phyloP scores from a whole-genome alignment of 2,329 filamentous ascomycete genomes.

The Dactylonectria macrodidyma region DNA sequence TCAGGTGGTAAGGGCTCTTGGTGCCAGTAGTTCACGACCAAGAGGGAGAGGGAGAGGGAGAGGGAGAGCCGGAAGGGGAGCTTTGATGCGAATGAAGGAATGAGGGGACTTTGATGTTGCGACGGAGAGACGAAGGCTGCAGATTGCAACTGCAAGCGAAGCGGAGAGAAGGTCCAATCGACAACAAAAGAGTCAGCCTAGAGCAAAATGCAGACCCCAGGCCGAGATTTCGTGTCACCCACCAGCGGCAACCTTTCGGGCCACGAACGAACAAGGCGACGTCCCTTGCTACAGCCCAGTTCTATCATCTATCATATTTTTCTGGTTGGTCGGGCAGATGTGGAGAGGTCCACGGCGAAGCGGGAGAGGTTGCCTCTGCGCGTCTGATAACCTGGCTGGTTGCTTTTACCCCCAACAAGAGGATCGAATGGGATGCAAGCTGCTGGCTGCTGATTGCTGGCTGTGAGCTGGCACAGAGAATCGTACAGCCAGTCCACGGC shows the following conservation, averaged over 20 bases:
- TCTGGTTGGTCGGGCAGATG: slow-evolving; percentile 20
- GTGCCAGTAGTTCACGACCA: neutral
- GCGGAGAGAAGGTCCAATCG: slow-evolving; percentile 20
- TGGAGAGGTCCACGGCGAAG: slow-evolving; percentile 18
- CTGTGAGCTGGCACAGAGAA: neutral
- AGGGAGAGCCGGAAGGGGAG: neutral
- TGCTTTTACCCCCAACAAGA: neutral
- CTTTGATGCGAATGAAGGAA: slow-evolving; percentile 3
- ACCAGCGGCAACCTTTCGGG: slow-evolving; percentile 22
- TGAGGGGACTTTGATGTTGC: slow-evolving; percentile 6
- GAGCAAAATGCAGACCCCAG: slow-evolving; percentile 14
- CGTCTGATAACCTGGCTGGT: neutral
- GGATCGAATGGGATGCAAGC: neutral
- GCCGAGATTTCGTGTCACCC: slow-evolving; percentile 22
- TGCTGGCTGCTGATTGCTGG: neutral
- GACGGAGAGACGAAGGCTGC: slow-evolving; percentile 14
- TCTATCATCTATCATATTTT: slow-evolving; percentile 37
- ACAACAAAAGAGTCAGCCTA: slow-evolving; percentile 9
- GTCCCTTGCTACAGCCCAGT: slow-evolving; percentile 24
- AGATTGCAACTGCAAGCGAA: slow-evolving; percentile 9
- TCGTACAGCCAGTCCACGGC: neutral
- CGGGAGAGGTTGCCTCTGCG: slow-evolving; percentile 3
- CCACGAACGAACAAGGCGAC: slow-evolving; percentile 27
- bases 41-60: slow-evolving; percentile 1
- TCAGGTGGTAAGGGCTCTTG: neutral